Evolutionary conservation across 768 basidiomycete species (phyloP).

Genomic region (Rhodosporidiobolus sp.): DNA sequence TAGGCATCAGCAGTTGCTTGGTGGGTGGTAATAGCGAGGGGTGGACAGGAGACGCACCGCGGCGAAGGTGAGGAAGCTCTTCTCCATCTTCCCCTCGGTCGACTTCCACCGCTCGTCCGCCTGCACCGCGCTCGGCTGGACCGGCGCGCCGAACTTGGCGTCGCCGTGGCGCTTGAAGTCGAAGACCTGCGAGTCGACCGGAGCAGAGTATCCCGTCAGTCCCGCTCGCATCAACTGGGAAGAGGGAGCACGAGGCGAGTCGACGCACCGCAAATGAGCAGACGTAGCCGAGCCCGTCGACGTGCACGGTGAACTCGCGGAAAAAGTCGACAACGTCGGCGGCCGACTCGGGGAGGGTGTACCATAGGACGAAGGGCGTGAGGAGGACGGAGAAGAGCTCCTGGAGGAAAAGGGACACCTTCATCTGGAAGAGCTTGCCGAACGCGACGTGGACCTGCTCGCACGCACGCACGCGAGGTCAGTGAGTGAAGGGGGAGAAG

Average conservation of each 20-base stretch:
- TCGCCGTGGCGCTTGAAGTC: slow-evolving; percentile 95
- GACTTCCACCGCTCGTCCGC: slow-evolving; percentile 58
- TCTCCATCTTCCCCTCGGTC: slow-evolving; percentile 98
- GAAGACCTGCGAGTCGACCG: slow-evolving; percentile 52
- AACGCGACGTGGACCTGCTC: slow-evolving; percentile 87
- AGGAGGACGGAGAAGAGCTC: slow-evolving; percentile 86
- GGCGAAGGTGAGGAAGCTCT: slow-evolving; percentile 92
- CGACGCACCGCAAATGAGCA: slow-evolving; percentile 83
- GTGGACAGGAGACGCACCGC: slow-evolving; percentile 47
- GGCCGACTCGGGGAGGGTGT: slow-evolving; percentile 83
- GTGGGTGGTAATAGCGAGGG: not conserved
- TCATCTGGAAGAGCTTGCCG: slow-evolving; percentile 88
- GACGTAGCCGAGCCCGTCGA: slow-evolving; percentile 92
- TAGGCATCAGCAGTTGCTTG: not conserved
- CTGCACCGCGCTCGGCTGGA: slow-evolving; percentile 43
- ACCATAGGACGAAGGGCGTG: slow-evolving; percentile 91
- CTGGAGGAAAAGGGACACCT: slow-evolving; percentile 76
- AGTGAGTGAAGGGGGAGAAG: not conserved
- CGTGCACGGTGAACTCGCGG: slow-evolving; percentile 94
- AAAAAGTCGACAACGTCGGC: slow-evolving; percentile 94
- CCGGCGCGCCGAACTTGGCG: slow-evolving; percentile 84
- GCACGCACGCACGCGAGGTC: slow-evolving; percentile 2
- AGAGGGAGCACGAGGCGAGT: not conserved
- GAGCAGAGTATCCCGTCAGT: not conserved
- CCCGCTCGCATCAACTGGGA: no score